These are phyloP conservation scores for Nothophoma quercina DNA, from an alignment of 2,329 filamentous ascomycete genomes.

Conservation along the genomic window DNA sequence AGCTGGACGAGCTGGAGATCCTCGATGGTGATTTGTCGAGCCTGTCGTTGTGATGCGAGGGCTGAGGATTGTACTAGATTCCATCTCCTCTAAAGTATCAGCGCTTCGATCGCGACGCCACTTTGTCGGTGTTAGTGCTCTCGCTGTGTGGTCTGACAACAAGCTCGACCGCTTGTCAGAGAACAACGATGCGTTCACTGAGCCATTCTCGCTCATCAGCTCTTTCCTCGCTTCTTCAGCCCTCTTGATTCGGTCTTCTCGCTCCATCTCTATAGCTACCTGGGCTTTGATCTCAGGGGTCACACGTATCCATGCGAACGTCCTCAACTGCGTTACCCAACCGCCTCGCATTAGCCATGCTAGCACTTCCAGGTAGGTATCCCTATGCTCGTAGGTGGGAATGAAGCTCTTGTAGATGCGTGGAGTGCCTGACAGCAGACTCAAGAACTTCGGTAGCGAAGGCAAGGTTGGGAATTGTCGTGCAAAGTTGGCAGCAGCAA, in stretches of 20 bases:
- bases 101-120: constrained; percentile 27
- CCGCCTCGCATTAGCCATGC: constrained; percentile 92
- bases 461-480: constrained; percentile 83
- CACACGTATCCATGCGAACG: constrained; percentile 88
- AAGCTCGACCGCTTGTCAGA: constrained; percentile 44
- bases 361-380: constrained; percentile 87
- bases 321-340: constrained; percentile 92
- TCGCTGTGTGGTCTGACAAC: constrained; percentile 33
- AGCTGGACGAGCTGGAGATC: constrained; percentile 36
- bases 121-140: constrained; percentile 43
- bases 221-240: constrained; percentile 39
- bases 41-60: constrained; percentile 26
- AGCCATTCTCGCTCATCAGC: constrained; percentile 42
- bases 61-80: constrained; percentile 40
- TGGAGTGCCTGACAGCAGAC: constrained; percentile 79
- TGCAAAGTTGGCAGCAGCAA: constrained; percentile 76
- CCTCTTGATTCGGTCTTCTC: constrained; percentile 42
- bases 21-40: constrained; percentile 33
- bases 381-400: constrained; percentile 85
- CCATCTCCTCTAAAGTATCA: constrained; percentile 36
- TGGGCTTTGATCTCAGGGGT: constrained; percentile 83
- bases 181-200: constrained; percentile 35
- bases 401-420: constrained; percentile 84
- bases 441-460: constrained; percentile 85
- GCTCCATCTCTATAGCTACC: constrained; percentile 74